Percentiles rank a stretch among this genome's conserved stretches.
Conservation (phyloP, 176 grass and related monocot species). For the Sorghum bicolor region Sorghum_bicolor_NCBIv3 NC_012876.2:61115501-61116000, state of each 20-base stretch:
- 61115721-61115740: background rate
- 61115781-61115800: constrained; percentile 38
- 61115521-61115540: background rate
- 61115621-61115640: constrained; percentile 35
- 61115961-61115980: background rate
- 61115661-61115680: background rate
- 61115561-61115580: constrained; percentile 45
- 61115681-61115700: background rate
- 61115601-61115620: constrained; percentile 66
- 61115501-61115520: constrained; percentile 28
- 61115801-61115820: constrained; percentile 39
- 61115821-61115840: constrained; percentile 16
- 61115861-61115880: constrained; percentile 33
- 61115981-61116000: background rate
- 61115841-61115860: constrained; percentile 29
- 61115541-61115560: background rate
- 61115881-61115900: constrained; percentile 38
- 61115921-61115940: background rate
- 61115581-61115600: constrained; percentile 70
- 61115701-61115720: background rate
- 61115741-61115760: background rate
- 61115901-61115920: constrained; percentile 26
- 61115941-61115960: background rate
- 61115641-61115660: constrained; percentile 44
- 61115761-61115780: constrained; percentile 19